Evolutionary conservation across 352 stramenopile species (phyloP), one percentile per base, ranked within the genome.

Genomic region (Pythium guiyangense): DNA sequence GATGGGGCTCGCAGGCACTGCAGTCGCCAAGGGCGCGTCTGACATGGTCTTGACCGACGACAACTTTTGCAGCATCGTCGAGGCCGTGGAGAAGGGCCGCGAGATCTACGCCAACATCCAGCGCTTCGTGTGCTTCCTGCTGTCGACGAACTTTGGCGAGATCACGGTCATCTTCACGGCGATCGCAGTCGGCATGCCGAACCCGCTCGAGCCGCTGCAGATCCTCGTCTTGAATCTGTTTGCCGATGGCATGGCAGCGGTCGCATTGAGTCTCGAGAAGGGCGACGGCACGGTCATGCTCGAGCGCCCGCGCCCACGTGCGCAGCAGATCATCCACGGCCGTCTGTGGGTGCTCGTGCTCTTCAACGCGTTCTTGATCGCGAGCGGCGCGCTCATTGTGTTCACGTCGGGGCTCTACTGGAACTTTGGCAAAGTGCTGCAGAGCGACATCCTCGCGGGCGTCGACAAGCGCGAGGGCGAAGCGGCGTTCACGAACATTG

Each of bases 191-290:
- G 83, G 77, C 0, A 74, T 86, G 25, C 79, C 79, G 17, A 61
- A 85, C 35, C 96, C 96, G 12, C 62, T 99, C 9, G 97, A 97
- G 63, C 90, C 96, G 18, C 81, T 99, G n/a, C 97, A 98, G 80
- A 98, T 99, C 73, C 68, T 99, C 25, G 98, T 97, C 74, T 81
- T 99, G 22, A 99, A 99, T 65, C 70, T 99, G n/a, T 98, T 99
- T 62, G 98, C 98, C 63, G 97, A 99, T 39, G 83, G 83, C 17
- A 89, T 89, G 77, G 79, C 83, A 47, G 83, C 79, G 2, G 75
- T 86, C 0, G 74, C 80, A 17, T 31, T 91, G 45, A 89, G 78
- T 52, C 74, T 91, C 49, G 80, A 91, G 55, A 79, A 85, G 43
- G 80, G 77, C 8, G 73, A 88, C 15, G 70, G 74, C 5, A 25